These are phyloP conservation scores for Dipodascopsis uninucleata DNA, from an alignment of 805 yeast species.

Conservation along the genomic window DNA sequence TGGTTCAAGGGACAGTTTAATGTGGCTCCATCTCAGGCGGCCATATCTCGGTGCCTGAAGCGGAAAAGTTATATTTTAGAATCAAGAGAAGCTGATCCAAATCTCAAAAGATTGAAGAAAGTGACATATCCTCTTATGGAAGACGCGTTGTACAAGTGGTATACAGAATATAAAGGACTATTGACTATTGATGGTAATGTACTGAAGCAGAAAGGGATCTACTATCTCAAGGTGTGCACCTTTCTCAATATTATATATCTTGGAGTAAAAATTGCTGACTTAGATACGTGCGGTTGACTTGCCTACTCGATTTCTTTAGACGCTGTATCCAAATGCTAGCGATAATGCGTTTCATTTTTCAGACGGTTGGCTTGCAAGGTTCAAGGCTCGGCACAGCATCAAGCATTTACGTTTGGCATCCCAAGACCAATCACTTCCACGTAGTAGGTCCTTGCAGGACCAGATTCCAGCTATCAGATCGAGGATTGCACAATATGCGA, in stretches of 20 bases:
- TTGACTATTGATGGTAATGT: slow-evolving; percentile 21
- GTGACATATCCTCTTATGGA: slow-evolving; percentile 27
- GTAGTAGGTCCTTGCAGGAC: slow-evolving; percentile 7
- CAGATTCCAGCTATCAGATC: slow-evolving; percentile 13
- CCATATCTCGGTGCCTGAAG: slow-evolving; percentile 25
- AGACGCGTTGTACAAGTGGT: slow-evolving; percentile 24
- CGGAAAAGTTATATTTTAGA: slow-evolving; percentile 20
- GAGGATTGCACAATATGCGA: slow-evolving; percentile 14
- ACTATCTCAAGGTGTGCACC: slow-evolving; percentile 14
- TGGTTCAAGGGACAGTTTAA: slow-evolving; percentile 17
- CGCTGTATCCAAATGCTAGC: slow-evolving; percentile 15
- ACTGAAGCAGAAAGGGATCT: slow-evolving; percentile 21
- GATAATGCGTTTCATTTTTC: slow-evolving; percentile 23
- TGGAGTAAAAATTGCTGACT: background rate
- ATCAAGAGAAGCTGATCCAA: slow-evolving; percentile 6
- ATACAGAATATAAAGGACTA: slow-evolving; percentile 14
- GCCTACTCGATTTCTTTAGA: background rate
- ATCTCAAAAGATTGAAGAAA: slow-evolving; percentile 18
- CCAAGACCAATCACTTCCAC: background rate
- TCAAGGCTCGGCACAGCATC: slow-evolving; percentile 20
- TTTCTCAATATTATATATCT: background rate
- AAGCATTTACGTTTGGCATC: slow-evolving; percentile 2
- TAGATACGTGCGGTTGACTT: background rate
- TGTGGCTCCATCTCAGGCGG: slow-evolving; percentile 26
- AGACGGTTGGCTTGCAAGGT: slow-evolving; percentile 27